A percentile compares a stretch with the other conserved stretches of the same genome.
phyloP scores from a whole-genome alignment of 2,329 filamentous ascomycete genomes.

The Ciborinia camelliae region DNA sequence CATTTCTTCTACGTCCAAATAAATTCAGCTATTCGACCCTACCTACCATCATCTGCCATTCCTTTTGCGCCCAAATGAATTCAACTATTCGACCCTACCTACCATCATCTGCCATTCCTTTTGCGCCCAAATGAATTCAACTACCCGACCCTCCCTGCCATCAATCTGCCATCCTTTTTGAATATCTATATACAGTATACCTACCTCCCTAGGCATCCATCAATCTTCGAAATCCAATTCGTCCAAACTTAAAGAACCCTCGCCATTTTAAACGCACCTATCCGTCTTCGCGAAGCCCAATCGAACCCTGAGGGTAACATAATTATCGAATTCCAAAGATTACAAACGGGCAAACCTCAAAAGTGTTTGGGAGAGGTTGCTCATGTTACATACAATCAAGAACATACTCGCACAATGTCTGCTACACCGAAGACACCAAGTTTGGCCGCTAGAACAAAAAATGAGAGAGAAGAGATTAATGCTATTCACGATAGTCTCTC shows the following conservation, averaged over 20 bases:
- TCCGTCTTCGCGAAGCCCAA: neutral
- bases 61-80: neutral
- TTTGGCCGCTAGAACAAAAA: neutral
- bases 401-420: neutral
- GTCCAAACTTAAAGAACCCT: neutral
- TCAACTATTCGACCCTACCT: no score
- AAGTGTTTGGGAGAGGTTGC: neutral
- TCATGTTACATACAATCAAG: neutral
- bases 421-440: neutral
- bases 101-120: neutral
- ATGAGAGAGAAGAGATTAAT: neutral
- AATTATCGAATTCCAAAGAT: neutral
- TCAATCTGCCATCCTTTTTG: neutral
- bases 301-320: neutral
- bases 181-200: neutral
- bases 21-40: no score
- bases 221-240: neutral
- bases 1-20: no score
- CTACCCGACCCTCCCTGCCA: no score
- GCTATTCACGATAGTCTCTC: neutral
- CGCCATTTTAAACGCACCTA: neutral
- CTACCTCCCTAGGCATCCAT: neutral
- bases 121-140: neutral
- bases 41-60: no score
- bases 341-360: neutral